Evolutionary conservation across 352 stramenopile genomes (phyloP).

Genomic region (Phytophthora uliginosa): DNA sequence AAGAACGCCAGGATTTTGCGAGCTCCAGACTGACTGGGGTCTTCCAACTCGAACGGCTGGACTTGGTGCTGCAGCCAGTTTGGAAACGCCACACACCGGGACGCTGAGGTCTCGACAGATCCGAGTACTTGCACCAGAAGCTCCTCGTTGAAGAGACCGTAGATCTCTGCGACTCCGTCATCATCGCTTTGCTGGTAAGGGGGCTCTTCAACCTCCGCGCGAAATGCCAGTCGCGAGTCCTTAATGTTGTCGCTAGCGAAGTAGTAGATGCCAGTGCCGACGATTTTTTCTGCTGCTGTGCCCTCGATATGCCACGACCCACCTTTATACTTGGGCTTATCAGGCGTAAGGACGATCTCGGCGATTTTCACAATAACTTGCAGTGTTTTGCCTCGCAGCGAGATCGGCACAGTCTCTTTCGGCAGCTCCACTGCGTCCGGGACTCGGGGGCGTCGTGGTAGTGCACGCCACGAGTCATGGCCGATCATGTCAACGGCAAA

Average conservation of each 20-base stretch:
- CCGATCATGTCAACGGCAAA: slow-evolving; percentile 11
- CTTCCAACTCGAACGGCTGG: slow-evolving; percentile 52
- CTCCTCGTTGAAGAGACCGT: slow-evolving; percentile 33
- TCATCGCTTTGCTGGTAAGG: slow-evolving; percentile 44
- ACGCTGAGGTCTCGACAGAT: slow-evolving; percentile 27
- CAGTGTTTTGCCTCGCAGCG: slow-evolving; percentile 31
- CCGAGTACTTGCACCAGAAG: slow-evolving; percentile 43
- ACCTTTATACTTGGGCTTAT: slow-evolving; percentile 47
- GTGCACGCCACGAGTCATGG: slow-evolving; percentile 21
- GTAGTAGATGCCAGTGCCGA: slow-evolving; percentile 64
- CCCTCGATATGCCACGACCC: slow-evolving; percentile 66
- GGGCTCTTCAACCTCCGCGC: slow-evolving; percentile 25
- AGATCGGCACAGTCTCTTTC: background rate
- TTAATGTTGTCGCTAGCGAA: slow-evolving; percentile 31
- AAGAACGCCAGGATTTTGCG: slow-evolving; percentile 69
- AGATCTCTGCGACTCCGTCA: slow-evolving; percentile 36
- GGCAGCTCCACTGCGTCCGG: slow-evolving; percentile 9
- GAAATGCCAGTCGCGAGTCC: background rate
- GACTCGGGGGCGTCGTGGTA: slow-evolving; percentile 22
- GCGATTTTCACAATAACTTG: slow-evolving; percentile 67
- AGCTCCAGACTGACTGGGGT: slow-evolving; percentile 37
- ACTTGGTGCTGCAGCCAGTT: slow-evolving; percentile 61
- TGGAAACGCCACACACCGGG: slow-evolving; percentile 49
- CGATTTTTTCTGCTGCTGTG: slow-evolving; percentile 48
- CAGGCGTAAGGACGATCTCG: slow-evolving; percentile 55